A percentile compares a stretch with the other conserved stretches of the same genome.
These are phyloP conservation scores for Alternaria novae-zelandiae DNA, from an alignment of 2,329 filamentous ascomycete species.

Conservation along the genomic window DNA sequence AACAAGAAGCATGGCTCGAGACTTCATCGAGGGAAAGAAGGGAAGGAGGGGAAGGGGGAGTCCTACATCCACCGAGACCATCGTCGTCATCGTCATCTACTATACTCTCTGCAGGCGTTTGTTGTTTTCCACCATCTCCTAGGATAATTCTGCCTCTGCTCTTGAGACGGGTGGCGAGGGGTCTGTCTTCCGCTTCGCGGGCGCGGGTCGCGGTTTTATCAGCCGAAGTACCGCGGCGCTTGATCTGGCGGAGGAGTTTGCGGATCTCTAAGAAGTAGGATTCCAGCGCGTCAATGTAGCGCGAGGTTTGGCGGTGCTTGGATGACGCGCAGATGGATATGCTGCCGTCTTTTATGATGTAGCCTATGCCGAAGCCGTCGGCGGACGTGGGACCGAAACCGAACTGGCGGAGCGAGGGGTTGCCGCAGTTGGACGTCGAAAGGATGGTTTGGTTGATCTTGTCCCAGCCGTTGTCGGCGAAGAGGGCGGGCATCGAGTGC, in stretches of 20 bases:
- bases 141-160: constrained; percentile 76
- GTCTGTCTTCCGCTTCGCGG: constrained; percentile 65
- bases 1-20: constrained; percentile 14
- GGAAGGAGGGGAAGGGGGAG: constrained; percentile 42
- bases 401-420: constrained; percentile 91
- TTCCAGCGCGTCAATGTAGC: constrained; percentile 89
- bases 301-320: constrained; percentile 91
- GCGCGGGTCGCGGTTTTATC: constrained; percentile 64
- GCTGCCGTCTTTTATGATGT: constrained; percentile 95
- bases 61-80: constrained; percentile 85
- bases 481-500: constrained; percentile 74
- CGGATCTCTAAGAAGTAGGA: constrained; percentile 90
- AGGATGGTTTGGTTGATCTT: constrained; percentile 93
- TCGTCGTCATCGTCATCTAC: constrained; percentile 80
- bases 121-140: constrained; percentile 59
- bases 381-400: constrained; percentile 94
- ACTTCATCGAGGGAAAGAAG: constrained; percentile 27
- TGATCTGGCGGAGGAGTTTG: constrained; percentile 77
- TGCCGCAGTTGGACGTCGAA: constrained; percentile 98
- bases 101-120: constrained; percentile 70
- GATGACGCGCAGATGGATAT: constrained; percentile 91
- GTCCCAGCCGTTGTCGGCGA: constrained; percentile 90
- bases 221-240: constrained; percentile 60
- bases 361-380: constrained; percentile 95
- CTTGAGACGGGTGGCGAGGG: constrained; percentile 63